phyloP scores from a whole-genome alignment of 2,329 filamentous ascomycete genomes.

The Trichoderma aggressivum region DNA sequence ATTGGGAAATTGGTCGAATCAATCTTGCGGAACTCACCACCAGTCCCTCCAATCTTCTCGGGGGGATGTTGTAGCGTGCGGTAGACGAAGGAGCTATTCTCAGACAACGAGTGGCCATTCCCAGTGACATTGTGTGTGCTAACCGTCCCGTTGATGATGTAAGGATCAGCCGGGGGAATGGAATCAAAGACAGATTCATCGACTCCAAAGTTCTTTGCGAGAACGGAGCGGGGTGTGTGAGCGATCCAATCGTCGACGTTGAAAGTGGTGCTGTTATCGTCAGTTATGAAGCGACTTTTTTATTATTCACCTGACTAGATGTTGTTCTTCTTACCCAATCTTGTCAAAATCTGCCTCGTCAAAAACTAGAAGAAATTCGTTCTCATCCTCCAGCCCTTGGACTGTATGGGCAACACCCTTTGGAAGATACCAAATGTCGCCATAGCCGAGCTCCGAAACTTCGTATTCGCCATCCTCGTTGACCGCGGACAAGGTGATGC shows the following conservation, averaged over 20 bases:
- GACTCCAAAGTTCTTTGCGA: conserved; percentile 68
- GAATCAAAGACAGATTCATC: conserved; percentile 56
- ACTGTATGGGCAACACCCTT: conserved; percentile 62
- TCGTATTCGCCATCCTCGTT: conserved; percentile 58
- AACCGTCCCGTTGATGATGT: conserved; percentile 58
- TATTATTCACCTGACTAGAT: too few relatives aligned
- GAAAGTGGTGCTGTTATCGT: conserved; percentile 57
- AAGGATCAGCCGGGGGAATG: conserved; percentile 56
- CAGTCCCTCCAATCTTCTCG: conserved; percentile 57
- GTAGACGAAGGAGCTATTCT: conserved; percentile 61
- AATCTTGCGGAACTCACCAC: conserved; percentile 61
- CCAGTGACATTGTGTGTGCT: conserved; percentile 40
- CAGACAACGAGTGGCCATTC: conserved; percentile 42
- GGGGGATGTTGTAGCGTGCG: conserved; percentile 53
- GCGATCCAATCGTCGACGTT: conserved; percentile 68
- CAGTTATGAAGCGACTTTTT: background rate
- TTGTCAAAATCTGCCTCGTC: conserved; percentile 66
- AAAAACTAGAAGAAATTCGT: conserved; percentile 64
- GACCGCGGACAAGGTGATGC: conserved; percentile 57
- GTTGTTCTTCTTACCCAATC: conserved; percentile 43
- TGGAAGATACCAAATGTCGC: conserved; percentile 68
- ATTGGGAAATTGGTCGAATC: conserved; percentile 66
- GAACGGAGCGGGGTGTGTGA: conserved; percentile 59
- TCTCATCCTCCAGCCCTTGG: conserved; percentile 63
- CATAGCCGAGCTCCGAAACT: conserved; percentile 53